A percentile compares a stretch with the other conserved stretches of the same genome.
phyloP scores from a whole-genome alignment of 345 rosid genomes.

The Citrus maxima region DNA sequence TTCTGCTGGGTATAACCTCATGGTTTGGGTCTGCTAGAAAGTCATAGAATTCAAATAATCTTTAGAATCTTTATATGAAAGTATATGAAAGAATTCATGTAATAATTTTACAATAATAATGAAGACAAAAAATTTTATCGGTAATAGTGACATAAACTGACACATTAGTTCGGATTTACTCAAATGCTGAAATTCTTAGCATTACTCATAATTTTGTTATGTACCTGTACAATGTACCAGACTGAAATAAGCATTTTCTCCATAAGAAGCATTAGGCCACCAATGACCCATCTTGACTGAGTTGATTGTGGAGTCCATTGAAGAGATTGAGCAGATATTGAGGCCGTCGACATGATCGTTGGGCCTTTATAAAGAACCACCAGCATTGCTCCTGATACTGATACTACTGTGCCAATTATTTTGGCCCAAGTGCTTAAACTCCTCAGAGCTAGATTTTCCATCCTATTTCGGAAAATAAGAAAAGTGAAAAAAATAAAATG shows the following conservation, averaged over 20 bases:
- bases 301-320: conserved; percentile 1
- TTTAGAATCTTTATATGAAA: neutral
- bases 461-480: conserved; percentile 9
- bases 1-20: conserved; percentile 42
- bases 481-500: neutral
- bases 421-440: conserved; percentile 27
- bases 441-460: conserved; percentile 29
- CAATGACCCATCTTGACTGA: conserved; percentile 26
- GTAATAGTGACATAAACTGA: too few relatives aligned
- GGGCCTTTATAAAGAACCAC: conserved; percentile 37
- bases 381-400: conserved; percentile 33
- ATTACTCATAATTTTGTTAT: too few relatives aligned
- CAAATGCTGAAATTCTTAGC: too few relatives aligned
- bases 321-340: neutral
- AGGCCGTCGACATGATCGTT: neutral
- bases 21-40: conserved; percentile 28
- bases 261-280: conserved; percentile 25
- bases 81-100: too few relatives aligned
- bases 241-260: conserved; percentile 19
- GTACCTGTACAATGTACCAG: conserved; percentile 33
- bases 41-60: too few relatives aligned
- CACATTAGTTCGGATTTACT: too few relatives aligned
- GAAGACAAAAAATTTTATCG: too few relatives aligned
- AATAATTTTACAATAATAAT: too few relatives aligned
- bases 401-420: conserved; percentile 24